A percentile compares a stretch with the other conserved stretches of the same genome.
These are phyloP conservation scores for Pugionium dolabratum DNA, from an alignment of 345 rosid genomes.

Conservation along the genomic window DNA sequence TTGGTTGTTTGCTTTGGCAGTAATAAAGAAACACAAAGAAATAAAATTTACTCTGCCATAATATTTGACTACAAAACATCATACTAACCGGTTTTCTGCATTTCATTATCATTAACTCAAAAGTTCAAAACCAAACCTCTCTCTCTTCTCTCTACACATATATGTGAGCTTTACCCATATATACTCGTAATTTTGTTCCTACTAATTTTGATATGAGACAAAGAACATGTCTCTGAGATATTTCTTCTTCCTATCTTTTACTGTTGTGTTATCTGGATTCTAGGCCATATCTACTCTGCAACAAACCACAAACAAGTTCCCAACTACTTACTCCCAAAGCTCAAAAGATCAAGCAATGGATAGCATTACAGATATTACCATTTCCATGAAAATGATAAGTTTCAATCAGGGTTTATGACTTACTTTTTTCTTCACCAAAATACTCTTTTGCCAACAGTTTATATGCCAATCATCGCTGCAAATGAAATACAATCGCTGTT, in stretches of 20 bases:
- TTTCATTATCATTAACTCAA: slow-evolving; percentile 19
- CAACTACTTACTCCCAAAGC: slow-evolving; percentile 15
- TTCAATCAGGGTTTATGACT: slow-evolving; percentile 4
- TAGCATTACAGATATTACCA: not conserved
- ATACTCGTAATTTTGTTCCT: slow-evolving; percentile 25
- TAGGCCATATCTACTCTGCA: slow-evolving; percentile 42
- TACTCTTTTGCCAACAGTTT: not conserved
- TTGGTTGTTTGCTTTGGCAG: slow-evolving; percentile 8
- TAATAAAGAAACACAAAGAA: not conserved
- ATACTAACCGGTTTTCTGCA: slow-evolving; percentile 15
- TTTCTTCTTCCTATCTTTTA: slow-evolving; percentile 30
- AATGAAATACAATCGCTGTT: slow-evolving; percentile 2
- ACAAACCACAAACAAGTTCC: slow-evolving; percentile 38
- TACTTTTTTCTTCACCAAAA: slow-evolving; percentile 28
- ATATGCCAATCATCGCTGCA: slow-evolving; percentile 11
- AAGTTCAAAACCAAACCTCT: slow-evolving; percentile 28
- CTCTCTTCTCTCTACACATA: not conserved
- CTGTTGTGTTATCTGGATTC: slow-evolving; percentile 10
- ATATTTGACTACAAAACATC: slow-evolving; percentile 8
- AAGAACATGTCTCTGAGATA: slow-evolving; percentile 27
- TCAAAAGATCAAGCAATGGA: slow-evolving; percentile 1
- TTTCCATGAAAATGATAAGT: slow-evolving; percentile 7
- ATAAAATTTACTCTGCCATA: not conserved
- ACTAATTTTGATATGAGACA: slow-evolving; percentile 40
- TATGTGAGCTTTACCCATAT: slow-evolving; percentile 26